These are phyloP conservation scores for Hemileccinum rubropunctum DNA, from an alignment of 768 basidiomycete species.

Conservation along the genomic window DNA sequence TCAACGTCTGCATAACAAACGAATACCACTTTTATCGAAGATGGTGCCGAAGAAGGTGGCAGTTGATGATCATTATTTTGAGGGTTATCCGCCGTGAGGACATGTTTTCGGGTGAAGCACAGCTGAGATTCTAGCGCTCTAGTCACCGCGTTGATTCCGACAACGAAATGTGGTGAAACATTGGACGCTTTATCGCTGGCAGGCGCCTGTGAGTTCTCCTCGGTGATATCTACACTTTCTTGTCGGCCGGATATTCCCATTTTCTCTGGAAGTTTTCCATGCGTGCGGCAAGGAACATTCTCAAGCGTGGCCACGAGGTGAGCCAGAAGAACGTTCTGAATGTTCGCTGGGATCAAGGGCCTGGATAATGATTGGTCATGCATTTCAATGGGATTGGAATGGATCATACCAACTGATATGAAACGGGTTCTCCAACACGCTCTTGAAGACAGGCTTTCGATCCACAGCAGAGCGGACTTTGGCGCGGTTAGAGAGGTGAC, in stretches of 20 bases:
- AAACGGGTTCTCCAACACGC: conserved; percentile 72
- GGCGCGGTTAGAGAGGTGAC: conserved; percentile 62
- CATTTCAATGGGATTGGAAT: conserved; percentile 1
- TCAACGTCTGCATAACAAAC: conserved; percentile 76
- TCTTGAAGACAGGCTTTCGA: conserved; percentile 64
- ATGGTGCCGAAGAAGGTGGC: not conserved
- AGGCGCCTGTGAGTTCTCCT: not conserved
- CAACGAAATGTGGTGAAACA: conserved; percentile 39
- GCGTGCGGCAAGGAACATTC: conserved; percentile 40
- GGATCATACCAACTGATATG: conserved; percentile 58
- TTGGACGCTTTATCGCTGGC: not conserved
- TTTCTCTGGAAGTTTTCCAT: conserved; percentile 15
- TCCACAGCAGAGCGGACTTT: conserved; percentile 45
- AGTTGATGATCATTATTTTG: not conserved
- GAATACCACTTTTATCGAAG: conserved; percentile 45
- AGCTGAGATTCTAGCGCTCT: conserved; percentile 64
- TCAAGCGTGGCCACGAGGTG: conserved; percentile 48
- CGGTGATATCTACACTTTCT: conserved; percentile 30
- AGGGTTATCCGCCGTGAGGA: conserved; percentile 3
- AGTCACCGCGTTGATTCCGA: conserved; percentile 84
- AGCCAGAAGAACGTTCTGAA: conserved; percentile 61
- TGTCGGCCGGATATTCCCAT: not conserved
- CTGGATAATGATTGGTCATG: conserved; percentile 33
- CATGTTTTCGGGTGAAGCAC: conserved; percentile 25
- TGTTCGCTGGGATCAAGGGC: conserved; percentile 59